phyloP scores from a whole-genome alignment of 75 land plant species.

The Sequoiadendron giganteum region DNA sequence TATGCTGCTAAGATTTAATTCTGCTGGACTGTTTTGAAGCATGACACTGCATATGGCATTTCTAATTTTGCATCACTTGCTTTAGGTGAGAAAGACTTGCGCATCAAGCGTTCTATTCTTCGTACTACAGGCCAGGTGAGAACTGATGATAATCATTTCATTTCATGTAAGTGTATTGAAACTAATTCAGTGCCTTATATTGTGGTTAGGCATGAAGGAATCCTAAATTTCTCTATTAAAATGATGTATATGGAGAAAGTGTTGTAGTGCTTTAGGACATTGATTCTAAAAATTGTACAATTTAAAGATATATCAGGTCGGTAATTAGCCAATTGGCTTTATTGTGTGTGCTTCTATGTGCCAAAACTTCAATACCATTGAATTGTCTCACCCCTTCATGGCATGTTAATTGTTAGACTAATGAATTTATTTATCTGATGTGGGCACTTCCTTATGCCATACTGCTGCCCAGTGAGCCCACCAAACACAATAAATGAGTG shows the following conservation, averaged over 20 bases:
- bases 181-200: background rate
- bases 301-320: background rate
- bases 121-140: constrained; percentile 78
- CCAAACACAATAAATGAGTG: too few relatives aligned
- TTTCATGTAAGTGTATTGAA: background rate
- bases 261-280: background rate
- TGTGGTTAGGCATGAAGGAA: background rate
- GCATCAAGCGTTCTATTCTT: constrained; percentile 65
- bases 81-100: constrained; percentile 69
- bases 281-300: background rate
- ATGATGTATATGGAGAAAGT: background rate
- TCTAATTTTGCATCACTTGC: background rate
- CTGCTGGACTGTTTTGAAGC: background rate
- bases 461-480: too few relatives aligned
- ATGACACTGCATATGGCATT: background rate
- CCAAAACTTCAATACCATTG: too few relatives aligned
- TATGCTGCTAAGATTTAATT: constrained; percentile 9
- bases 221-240: background rate
- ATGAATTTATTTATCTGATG: too few relatives aligned
- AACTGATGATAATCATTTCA: background rate
- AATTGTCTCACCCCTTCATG: too few relatives aligned
- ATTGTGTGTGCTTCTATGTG: too few relatives aligned
- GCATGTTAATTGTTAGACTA: too few relatives aligned
- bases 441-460: too few relatives aligned
- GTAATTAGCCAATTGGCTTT: background rate